A percentile compares a stretch with the other conserved stretches of the same genome.
Conservation (phyloP, 768 basidiomycete genomes). For the Candolleomyces eurysporus region DNA sequence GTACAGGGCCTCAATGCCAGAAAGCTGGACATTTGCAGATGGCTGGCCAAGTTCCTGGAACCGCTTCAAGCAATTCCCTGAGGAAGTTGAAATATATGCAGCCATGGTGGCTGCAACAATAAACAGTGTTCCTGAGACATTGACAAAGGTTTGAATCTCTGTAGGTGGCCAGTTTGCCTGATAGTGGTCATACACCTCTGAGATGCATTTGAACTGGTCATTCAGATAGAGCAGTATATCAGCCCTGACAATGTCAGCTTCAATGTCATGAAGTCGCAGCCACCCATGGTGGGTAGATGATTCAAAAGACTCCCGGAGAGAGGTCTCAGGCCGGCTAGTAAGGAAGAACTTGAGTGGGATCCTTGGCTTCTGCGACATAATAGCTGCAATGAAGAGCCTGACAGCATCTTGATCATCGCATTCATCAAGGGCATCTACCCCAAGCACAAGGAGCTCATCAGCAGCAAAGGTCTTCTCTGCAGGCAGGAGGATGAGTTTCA, state of each 20-base stretch:
- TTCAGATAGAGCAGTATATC: constrained; percentile 6
- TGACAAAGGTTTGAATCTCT: background rate
- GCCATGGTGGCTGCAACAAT: background rate
- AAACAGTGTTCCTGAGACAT: background rate
- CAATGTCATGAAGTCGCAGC: constrained; percentile 9
- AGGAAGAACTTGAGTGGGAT: constrained; percentile 19
- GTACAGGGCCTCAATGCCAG: background rate
- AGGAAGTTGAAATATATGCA: background rate
- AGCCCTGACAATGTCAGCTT: background rate
- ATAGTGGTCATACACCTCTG: background rate
- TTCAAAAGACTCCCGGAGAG: constrained; percentile 8
- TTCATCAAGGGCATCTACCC: constrained; percentile 24
- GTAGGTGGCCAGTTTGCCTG: background rate
- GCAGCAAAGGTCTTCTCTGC: background rate
- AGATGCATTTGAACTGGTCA: background rate
- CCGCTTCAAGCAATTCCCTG: background rate
- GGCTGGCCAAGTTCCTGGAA: background rate
- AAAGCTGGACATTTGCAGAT: background rate
- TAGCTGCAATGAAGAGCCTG: constrained; percentile 13
- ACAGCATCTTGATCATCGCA: constrained; percentile 12
- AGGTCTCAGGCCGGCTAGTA: constrained; percentile 17
- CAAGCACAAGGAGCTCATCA: constrained; percentile 7
- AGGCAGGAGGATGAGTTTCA: background rate
- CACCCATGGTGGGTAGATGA: constrained; percentile 1
- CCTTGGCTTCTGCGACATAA: constrained; percentile 7